Base-by-base conservation (phyloP, 2,329 filamentous ascomycete species). In the Phaeoacremonium minimum region DNA sequence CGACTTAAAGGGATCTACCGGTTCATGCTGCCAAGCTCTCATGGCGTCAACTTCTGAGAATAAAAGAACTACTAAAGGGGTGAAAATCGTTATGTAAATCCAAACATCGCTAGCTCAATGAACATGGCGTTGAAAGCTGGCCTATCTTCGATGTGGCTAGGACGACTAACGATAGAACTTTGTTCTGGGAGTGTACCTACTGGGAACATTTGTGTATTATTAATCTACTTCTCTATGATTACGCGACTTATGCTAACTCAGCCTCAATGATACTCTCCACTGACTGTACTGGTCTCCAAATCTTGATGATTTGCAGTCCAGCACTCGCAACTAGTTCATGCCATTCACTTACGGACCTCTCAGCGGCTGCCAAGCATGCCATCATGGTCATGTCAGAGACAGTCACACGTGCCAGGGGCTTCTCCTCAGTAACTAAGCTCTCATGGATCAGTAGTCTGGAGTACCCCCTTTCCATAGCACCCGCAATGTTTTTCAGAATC, bases 381-480 rank as follows among this genome's bases (percentile, higher is more conserved):
- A 64, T 52, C 57, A 63, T 58, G 9, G 52, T 49, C 3, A 63
- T 42, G 37, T 64, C 61, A 15, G 57, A 53, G 0, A 48, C 48
- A 2, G 58, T 58, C 4, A 56, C 56, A 7, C 50, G 47, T 4
- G 47, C 39, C 12, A 49, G 50, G 1, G 59, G 51, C 15, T 50
- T 52, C 8, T 49, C 28, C 6, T 46, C 48, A 15, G 49, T 56
- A 11, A 63, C 46, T 9, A 65, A 41, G 18, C 53, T 52, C 48
- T 68, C 54, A 28, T 64, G 55, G 4, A 65, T 49, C 3, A 64
- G 41, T 12, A 64, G 43, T 40, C 50, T 59, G 4, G 60, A 64
- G 34, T 64, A 65, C 0, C 55, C 56, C 28, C 30, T 47, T 18
- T 53, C 46, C 53, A 57, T 56, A 15, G 48, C 54, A 3, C 32